A percentile compares a stretch with the other conserved stretches of the same genome.
Evolutionary conservation across 768 basidiomycete species (phyloP).

Genomic region (Agaricus subrufescens): DNA sequence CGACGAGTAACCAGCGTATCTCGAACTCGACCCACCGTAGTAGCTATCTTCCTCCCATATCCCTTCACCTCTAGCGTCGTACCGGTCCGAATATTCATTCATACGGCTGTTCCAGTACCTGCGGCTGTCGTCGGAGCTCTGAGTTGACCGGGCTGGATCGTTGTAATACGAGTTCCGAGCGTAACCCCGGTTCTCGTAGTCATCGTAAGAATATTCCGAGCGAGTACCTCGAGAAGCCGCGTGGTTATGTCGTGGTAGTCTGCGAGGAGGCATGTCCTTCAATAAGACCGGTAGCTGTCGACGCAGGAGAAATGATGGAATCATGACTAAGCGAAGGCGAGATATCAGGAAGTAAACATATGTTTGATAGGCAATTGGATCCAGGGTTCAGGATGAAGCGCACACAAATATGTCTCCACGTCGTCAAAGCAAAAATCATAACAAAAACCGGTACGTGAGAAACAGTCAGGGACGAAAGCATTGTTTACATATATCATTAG

Average conservation of each 20-base stretch:
- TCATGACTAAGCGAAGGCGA: conserved; percentile 5
- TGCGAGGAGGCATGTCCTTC: conserved; percentile 7
- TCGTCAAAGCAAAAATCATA: background rate
- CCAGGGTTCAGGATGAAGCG: too few relatives aligned
- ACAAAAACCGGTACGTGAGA: too few relatives aligned
- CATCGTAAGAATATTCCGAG: background rate
- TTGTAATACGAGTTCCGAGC: background rate
- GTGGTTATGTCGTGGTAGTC: background rate
- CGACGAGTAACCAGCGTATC: background rate
- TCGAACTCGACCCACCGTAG: background rate
- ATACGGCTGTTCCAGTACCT: background rate
- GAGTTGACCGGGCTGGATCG: background rate
- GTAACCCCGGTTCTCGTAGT: background rate
- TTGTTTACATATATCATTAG: too few relatives aligned
- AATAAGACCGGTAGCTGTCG: background rate
- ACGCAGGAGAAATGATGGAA: background rate
- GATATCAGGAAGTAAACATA: background rate
- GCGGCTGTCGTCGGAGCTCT: background rate
- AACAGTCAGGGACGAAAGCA: too few relatives aligned
- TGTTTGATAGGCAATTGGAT: background rate
- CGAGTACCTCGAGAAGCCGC: background rate
- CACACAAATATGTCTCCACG: background rate
- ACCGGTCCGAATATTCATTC: background rate
- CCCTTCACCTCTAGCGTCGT: background rate
- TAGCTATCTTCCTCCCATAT: background rate